Conservation (phyloP, 1,284 basidiomycete species). For the Pulveroboletus sp. region DNA sequence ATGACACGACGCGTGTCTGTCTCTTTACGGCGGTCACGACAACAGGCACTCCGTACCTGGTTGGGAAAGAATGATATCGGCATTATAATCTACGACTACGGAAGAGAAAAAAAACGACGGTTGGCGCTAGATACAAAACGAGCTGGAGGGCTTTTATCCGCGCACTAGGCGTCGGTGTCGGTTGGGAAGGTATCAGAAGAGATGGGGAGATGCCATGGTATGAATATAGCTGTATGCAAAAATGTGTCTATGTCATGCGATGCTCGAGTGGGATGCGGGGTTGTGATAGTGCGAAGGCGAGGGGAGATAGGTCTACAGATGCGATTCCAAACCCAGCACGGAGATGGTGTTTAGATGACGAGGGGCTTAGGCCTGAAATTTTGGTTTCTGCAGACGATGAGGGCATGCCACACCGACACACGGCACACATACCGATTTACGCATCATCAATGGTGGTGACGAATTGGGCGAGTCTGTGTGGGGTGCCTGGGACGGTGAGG, state of each 20-base stretch:
- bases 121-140: slow-evolving; percentile 24
- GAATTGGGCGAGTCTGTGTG: slow-evolving; percentile 35
- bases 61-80: slow-evolving; percentile 7
- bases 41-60: slow-evolving; percentile 2
- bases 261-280: slow-evolving; percentile 26
- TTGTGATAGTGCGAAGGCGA: slow-evolving; percentile 9
- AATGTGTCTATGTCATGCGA: slow-evolving; percentile 34
- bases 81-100: slow-evolving; percentile 28
- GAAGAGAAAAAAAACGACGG: slow-evolving; percentile 2
- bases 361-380: slow-evolving; percentile 27
- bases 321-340: slow-evolving; percentile 8
- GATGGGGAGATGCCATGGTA: slow-evolving; percentile 30
- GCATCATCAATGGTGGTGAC: slow-evolving; percentile 53
- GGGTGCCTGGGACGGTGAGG: slow-evolving; percentile 32
- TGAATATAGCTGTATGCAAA: slow-evolving; percentile 34
- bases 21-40: too few species aligned
- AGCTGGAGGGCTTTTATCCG: slow-evolving; percentile 4
- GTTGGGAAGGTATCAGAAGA: neutral
- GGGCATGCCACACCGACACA: too few species aligned
- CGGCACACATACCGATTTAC: slow-evolving; percentile 40
- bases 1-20: too few species aligned
- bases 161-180: slow-evolving; percentile 17
- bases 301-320: slow-evolving; percentile 23
- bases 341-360: slow-evolving; percentile 15
- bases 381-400: slow-evolving; percentile 27